These are phyloP conservation scores for Zelopaecilomyces penicillatus DNA, from an alignment of 2,329 filamentous ascomycete species.

Conservation along the genomic window DNA sequence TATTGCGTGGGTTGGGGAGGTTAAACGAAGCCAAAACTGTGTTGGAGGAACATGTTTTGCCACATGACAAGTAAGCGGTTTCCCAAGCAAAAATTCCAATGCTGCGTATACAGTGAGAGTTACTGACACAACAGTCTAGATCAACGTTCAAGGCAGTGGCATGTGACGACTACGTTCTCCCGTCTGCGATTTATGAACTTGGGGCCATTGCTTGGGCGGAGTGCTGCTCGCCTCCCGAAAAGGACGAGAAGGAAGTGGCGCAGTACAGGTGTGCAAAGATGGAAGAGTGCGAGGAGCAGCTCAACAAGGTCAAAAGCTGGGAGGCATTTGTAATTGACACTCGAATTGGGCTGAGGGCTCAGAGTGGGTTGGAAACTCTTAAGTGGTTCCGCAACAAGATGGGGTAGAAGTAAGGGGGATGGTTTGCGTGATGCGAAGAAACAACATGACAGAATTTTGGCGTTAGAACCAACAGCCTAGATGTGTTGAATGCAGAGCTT, in stretches of 20 bases:
- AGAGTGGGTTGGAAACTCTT: constrained; percentile 59
- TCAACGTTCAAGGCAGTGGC: constrained; percentile 47
- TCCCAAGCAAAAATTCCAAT: not conserved
- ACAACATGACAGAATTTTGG: not conserved
- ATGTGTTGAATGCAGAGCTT: no score
- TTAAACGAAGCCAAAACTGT: constrained; percentile 57
- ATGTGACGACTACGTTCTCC: constrained; percentile 62
- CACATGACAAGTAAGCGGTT: constrained; percentile 49
- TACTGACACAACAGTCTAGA: constrained; percentile 22
- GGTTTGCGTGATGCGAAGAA: not conserved
- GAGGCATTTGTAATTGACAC: constrained; percentile 66
- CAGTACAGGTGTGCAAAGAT: constrained; percentile 40
- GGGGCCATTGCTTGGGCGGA: constrained; percentile 75
- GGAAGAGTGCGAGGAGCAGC: constrained; percentile 52
- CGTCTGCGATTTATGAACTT: constrained; percentile 79
- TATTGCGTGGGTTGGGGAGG: constrained; percentile 55
- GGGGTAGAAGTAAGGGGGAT: constrained; percentile 11
- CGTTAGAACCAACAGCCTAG: not conserved
- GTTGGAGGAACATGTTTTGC: constrained; percentile 56
- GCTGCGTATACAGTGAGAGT: no score
- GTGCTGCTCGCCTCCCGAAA: constrained; percentile 32
- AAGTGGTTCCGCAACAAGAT: constrained; percentile 43
- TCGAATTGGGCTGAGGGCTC: constrained; percentile 64
- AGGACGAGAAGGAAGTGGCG: constrained; percentile 21
- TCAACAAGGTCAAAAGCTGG: constrained; percentile 63